phyloP scores from a whole-genome alignment of 345 rosid species.

The Bretschneidera sinensis region DNA sequence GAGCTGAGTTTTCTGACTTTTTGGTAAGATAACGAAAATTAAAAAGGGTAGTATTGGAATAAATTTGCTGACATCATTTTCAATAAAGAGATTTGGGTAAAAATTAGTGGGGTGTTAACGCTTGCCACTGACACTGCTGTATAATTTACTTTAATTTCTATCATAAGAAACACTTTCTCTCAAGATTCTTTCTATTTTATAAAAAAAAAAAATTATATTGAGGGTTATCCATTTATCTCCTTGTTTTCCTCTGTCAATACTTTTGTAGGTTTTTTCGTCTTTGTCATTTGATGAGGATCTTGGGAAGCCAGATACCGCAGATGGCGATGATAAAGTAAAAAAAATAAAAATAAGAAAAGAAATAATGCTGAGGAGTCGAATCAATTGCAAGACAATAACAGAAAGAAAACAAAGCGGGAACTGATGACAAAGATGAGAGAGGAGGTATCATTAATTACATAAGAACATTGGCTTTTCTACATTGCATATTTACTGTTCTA shows the following conservation, averaged over 20 bases:
- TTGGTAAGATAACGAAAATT: too few species aligned
- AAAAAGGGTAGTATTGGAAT: too few species aligned
- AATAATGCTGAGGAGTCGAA: slow-evolving; percentile 49
- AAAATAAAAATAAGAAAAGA: slow-evolving; percentile 54
- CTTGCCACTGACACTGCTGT: too few species aligned
- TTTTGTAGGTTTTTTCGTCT: slow-evolving; percentile 70
- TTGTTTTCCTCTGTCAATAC: too few species aligned
- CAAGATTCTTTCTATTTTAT: neutral
- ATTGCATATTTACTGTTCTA: neutral
- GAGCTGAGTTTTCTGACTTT: too few species aligned
- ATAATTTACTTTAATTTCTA: too few species aligned
- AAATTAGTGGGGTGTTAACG: too few species aligned
- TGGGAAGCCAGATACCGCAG: slow-evolving; percentile 34
- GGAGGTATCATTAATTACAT: slow-evolving; percentile 43
- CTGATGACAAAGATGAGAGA: slow-evolving; percentile 63
- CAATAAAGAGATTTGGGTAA: too few species aligned
- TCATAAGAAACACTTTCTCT: neutral
- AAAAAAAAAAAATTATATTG: too few species aligned
- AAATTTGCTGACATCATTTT: too few species aligned
- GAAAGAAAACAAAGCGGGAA: slow-evolving; percentile 68
- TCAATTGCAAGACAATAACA: slow-evolving; percentile 46
- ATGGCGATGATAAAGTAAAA: slow-evolving; percentile 37
- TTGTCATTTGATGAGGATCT: slow-evolving; percentile 82
- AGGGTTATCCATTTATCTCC: too few species aligned
- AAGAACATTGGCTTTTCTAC: neutral